These are phyloP conservation scores for Juncus inflexus DNA, from an alignment of 176 grass and related monocot species.

Conservation along the genomic window DNA sequence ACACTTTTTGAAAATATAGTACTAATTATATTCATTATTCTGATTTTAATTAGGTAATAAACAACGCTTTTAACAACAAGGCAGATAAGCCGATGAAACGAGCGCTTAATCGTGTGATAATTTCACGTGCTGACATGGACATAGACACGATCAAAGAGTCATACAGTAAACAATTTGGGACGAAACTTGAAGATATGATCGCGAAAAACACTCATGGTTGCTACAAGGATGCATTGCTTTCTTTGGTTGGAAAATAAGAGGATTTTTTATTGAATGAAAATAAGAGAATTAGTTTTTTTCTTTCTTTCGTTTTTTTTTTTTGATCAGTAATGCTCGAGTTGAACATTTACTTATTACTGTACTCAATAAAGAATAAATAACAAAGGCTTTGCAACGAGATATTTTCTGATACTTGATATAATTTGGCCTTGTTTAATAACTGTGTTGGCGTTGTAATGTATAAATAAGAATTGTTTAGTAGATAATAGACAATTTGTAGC, in stretches of 20 bases:
- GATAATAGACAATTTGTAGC: too few species aligned
- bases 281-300: too few species aligned
- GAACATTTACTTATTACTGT: too few species aligned
- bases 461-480: too few species aligned
- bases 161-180: slow-evolving; percentile 39
- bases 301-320: too few species aligned
- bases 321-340: too few species aligned
- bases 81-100: slow-evolving; percentile 60
- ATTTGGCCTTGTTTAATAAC: too few species aligned
- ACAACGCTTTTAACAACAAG: slow-evolving; percentile 39
- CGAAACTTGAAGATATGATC: slow-evolving; percentile 53
- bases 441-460: too few species aligned
- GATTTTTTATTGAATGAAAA: not conserved
- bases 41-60: slow-evolving; percentile 40
- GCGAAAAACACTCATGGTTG: slow-evolving; percentile 51
- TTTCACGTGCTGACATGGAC: slow-evolving; percentile 59
- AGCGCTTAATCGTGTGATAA: slow-evolving; percentile 52
- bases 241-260: slow-evolving; percentile 45
- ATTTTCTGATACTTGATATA: too few species aligned
- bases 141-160: slow-evolving; percentile 68
- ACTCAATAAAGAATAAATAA: too few species aligned
- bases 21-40: not conserved
- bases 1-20: not conserved
- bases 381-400: too few species aligned
- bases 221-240: slow-evolving; percentile 79